phyloP scores from a whole-genome alignment of 768 basidiomycete species.

The Lyophyllum atratum region DNA sequence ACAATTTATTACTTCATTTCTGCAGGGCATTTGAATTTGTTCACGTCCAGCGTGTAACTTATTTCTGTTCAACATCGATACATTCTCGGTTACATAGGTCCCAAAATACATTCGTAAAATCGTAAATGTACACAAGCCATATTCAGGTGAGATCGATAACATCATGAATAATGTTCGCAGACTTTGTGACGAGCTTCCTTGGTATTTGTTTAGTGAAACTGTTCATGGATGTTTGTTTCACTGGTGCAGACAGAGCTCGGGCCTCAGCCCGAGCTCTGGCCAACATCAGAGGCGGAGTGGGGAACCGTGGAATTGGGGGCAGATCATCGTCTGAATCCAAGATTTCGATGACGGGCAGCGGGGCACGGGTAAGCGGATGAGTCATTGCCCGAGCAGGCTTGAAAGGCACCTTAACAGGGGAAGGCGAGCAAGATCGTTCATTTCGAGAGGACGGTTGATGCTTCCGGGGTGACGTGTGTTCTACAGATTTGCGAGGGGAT shows the following conservation, averaged over 20 bases:
- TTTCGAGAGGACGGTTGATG: neutral
- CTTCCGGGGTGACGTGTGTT: constrained; percentile 19
- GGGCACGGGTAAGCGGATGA: neutral
- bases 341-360: constrained; percentile 32
- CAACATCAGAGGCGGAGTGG: constrained; percentile 11
- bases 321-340: constrained; percentile 36
- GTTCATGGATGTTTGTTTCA: constrained; percentile 9
- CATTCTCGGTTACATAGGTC: neutral
- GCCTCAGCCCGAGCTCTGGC: constrained; percentile 13
- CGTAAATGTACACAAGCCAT: neutral
- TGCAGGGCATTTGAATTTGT: neutral
- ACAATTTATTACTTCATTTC: neutral
- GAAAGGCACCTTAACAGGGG: neutral
- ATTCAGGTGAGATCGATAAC: constrained; percentile 18
- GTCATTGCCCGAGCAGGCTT: neutral
- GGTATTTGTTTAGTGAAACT: neutral
- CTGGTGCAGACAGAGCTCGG: neutral
- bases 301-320: neutral
- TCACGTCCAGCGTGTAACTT: too few relatives aligned
- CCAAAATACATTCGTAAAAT: neutral
- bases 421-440: constrained; percentile 5
- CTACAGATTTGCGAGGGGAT: constrained; percentile 21
- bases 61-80: neutral
- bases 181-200: neutral
- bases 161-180: neutral